phyloP scores from a whole-genome alignment of 2,329 filamentous ascomycete genomes.

The Xylariales sp. region DNA sequence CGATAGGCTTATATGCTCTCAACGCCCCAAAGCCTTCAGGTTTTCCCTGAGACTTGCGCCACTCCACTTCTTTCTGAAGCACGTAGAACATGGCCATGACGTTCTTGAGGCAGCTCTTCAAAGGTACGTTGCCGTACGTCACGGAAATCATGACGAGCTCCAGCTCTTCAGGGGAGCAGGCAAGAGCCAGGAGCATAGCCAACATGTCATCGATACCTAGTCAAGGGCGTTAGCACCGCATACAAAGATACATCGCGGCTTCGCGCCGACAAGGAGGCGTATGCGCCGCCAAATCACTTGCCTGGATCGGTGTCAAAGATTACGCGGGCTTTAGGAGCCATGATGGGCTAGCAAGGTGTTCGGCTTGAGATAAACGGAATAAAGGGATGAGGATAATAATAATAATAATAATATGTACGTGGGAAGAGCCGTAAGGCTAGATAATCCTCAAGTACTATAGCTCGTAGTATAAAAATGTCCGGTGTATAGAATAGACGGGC shows the following conservation, averaged over 20 bases:
- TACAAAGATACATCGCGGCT: neutral
- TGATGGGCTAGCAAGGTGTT: no score
- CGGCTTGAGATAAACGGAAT: no score
- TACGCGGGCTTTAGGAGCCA: constrained; percentile 69
- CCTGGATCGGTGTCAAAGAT: constrained; percentile 96
- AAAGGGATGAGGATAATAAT: no score
- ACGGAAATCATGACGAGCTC: constrained; percentile 83
- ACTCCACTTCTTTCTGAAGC: constrained; percentile 81
- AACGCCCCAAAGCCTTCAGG: constrained; percentile 70
- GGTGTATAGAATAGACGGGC: no score
- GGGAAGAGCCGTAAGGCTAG: no score
- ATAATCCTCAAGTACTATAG: no score
- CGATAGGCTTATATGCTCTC: constrained; percentile 69
- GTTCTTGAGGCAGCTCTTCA: constrained; percentile 84
- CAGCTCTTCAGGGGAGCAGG: constrained; percentile 76
- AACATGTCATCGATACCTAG: constrained; percentile 89
- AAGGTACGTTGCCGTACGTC: constrained; percentile 90
- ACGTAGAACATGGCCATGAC: constrained; percentile 88
- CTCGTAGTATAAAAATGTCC: no score
- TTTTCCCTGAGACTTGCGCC: constrained; percentile 67
- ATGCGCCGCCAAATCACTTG: constrained; percentile 38
- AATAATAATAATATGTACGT: no score
- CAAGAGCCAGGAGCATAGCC: constrained; percentile 81
- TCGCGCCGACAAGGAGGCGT: no score
- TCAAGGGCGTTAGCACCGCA: constrained; percentile 19